Evolutionary conservation across 2,329 filamentous ascomycete species (phyloP).

Genomic region (Aspergillus sp.): DNA sequence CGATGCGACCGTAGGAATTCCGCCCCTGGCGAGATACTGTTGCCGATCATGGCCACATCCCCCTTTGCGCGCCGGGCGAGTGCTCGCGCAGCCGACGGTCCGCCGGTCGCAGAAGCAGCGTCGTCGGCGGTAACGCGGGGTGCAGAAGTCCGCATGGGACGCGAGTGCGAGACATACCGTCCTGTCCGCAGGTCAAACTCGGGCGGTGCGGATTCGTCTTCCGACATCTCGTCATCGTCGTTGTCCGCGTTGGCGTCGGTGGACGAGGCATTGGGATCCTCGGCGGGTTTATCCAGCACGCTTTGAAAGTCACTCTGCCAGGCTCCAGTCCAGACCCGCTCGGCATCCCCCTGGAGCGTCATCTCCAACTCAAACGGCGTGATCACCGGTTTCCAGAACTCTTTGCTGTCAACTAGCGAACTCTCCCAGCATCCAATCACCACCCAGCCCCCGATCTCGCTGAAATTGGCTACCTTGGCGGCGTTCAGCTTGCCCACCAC

Average conservation of each 20-base stretch:
- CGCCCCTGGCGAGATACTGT: constrained; percentile 85
- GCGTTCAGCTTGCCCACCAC: constrained; percentile 96
- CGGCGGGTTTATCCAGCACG: constrained; percentile 50
- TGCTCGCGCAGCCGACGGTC: constrained; percentile 40
- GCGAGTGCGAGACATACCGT: constrained; percentile 73
- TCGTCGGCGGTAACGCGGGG: constrained; percentile 28
- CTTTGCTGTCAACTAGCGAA: constrained; percentile 81
- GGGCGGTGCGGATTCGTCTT: constrained; percentile 68
- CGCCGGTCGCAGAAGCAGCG: constrained; percentile 23
- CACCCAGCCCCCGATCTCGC: constrained; percentile 93
- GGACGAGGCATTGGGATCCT: constrained; percentile 18
- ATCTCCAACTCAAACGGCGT: constrained; percentile 92
- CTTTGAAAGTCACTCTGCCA: constrained; percentile 87
- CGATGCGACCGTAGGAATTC: constrained; percentile 79
- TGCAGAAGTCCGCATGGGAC: constrained; percentile 43
- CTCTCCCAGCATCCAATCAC: constrained; percentile 99
- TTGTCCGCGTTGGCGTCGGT: constrained; percentile 28
- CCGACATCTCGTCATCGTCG: constrained; percentile 64
- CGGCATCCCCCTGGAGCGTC: constrained; percentile 71
- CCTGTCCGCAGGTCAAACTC: constrained; percentile 92
- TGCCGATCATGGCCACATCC: constrained; percentile 78
- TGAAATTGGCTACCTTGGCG: constrained; percentile 94
- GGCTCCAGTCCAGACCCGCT: constrained; percentile 78
- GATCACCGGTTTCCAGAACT: constrained; percentile 84
- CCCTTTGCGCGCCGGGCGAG: constrained; percentile 66